phyloP scores from a whole-genome alignment of 1,139 yeast species.

The Suzukiozyma palmioleophila region DNA sequence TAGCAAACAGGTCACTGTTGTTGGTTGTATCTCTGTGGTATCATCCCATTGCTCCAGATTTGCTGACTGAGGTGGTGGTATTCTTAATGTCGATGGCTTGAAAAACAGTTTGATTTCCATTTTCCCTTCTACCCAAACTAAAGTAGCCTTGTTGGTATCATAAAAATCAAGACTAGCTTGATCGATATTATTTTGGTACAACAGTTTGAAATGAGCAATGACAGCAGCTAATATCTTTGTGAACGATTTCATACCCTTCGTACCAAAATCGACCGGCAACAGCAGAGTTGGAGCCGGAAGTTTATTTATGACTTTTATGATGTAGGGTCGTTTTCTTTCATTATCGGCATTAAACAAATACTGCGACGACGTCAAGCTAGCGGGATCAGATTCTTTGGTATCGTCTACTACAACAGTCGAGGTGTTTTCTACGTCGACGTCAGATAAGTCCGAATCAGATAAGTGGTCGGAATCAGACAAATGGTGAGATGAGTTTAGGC shows the following conservation, averaged over 20 bases:
- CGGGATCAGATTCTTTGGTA: background rate
- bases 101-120: constrained; percentile 36
- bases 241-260: constrained; percentile 29
- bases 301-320: constrained; percentile 28
- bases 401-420: constrained; percentile 5
- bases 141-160: constrained; percentile 14
- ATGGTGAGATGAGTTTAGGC: constrained; percentile 4
- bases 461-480: constrained; percentile 3
- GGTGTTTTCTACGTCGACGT: constrained; percentile 4
- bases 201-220: constrained; percentile 14
- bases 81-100: constrained; percentile 39
- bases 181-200: constrained; percentile 4
- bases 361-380: background rate
- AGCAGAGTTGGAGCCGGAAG: constrained; percentile 15
- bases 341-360: constrained; percentile 21
- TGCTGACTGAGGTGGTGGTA: constrained; percentile 23
- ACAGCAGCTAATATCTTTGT: constrained; percentile 14
- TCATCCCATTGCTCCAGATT: constrained; percentile 12
- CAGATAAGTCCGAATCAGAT: background rate
- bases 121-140: constrained; percentile 42
- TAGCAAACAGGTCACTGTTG: constrained; percentile 30
- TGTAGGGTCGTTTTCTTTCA: constrained; percentile 30
- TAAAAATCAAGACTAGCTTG: constrained; percentile 8
- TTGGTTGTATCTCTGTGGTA: constrained; percentile 15
- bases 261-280: constrained; percentile 21